phyloP scores from a whole-genome alignment of 768 basidiomycete species.

The Auricularia sp. region DNA sequence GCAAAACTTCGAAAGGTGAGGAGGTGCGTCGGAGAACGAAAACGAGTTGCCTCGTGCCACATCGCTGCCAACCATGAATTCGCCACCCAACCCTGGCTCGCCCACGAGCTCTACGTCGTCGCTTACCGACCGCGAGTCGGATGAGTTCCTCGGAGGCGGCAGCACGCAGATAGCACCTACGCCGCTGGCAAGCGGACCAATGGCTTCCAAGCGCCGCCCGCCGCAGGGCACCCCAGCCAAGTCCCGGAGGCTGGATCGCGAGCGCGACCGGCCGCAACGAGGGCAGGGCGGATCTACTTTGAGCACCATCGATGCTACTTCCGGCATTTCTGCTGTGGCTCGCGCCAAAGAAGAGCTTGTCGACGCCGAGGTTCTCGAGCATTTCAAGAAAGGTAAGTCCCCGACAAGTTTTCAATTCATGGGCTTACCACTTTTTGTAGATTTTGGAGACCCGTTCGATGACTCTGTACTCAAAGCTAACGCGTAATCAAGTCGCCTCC shows the following conservation, averaged over 20 bases:
- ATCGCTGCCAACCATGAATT: not conserved
- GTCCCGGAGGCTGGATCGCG: not conserved
- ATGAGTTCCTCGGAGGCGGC: not conserved
- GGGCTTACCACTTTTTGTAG: not conserved
- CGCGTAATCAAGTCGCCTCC: not conserved
- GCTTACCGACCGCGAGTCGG: not conserved
- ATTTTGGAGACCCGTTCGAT: not conserved
- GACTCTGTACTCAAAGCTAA: not conserved
- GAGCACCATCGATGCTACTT: not conserved
- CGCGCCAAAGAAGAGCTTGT: not conserved
- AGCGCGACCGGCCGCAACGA: not conserved
- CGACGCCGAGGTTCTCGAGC: not conserved
- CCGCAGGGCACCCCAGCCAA: not conserved
- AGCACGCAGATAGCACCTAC: not conserved
- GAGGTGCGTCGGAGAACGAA: too few relatives aligned
- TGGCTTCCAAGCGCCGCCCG: not conserved
- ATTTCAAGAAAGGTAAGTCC: not conserved
- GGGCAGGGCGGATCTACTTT: not conserved
- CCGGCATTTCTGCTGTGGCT: not conserved
- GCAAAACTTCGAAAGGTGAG: too few relatives aligned
- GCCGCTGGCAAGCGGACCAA: not conserved
- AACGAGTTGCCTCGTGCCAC: too few relatives aligned
- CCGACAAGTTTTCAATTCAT: not conserved
- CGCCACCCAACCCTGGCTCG: not conserved
- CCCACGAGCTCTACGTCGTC: not conserved